These are phyloP conservation scores for Trametes villosa DNA, from an alignment of 768 basidiomycete species.

Conservation along the genomic window DNA sequence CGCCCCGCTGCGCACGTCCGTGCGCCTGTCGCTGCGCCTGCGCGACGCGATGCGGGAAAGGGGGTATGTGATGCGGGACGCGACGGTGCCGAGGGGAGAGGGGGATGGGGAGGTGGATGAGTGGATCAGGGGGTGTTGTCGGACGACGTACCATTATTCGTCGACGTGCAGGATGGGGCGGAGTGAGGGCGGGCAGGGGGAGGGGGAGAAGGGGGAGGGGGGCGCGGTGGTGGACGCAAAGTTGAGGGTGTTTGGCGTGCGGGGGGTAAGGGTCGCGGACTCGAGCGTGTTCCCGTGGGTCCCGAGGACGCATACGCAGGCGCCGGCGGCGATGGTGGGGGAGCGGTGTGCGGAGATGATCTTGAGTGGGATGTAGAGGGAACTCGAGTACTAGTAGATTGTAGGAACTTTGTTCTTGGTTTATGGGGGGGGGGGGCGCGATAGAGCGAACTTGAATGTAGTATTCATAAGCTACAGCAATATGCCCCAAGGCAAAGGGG, in stretches of 20 bases:
- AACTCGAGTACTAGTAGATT: too few relatives aligned
- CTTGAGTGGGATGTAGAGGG: neutral
- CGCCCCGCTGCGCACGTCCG: slow-evolving; percentile 28
- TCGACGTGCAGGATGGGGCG: slow-evolving; percentile 43
- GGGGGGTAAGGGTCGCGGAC: slow-evolving; percentile 42
- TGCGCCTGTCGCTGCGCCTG: slow-evolving; percentile 30
- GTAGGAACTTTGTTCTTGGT: too few relatives aligned
- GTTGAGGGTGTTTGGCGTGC: slow-evolving; percentile 48
- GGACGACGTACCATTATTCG: slow-evolving; percentile 42
- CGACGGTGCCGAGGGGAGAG: slow-evolving; percentile 33
- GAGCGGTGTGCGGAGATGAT: slow-evolving; percentile 46
- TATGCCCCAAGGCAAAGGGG: too few relatives aligned
- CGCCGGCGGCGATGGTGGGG: slow-evolving; percentile 40
- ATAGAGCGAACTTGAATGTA: too few relatives aligned
- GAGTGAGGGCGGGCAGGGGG: neutral
- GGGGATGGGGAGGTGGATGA: slow-evolving; percentile 37
- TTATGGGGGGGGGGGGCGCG: too few relatives aligned
- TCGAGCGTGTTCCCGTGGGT: slow-evolving; percentile 35
- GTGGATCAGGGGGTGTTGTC: slow-evolving; percentile 30
- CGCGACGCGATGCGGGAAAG: slow-evolving; percentile 22
- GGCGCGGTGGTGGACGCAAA: slow-evolving; percentile 46
- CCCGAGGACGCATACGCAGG: slow-evolving; percentile 40
- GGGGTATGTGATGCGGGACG: slow-evolving; percentile 25
- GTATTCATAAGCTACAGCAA: too few relatives aligned
- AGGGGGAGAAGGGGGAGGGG: slow-evolving; percentile 11